These are phyloP conservation scores for Cercophora scortea DNA, from an alignment of 495 filamentous ascomycete species.

Conservation along the genomic window DNA sequence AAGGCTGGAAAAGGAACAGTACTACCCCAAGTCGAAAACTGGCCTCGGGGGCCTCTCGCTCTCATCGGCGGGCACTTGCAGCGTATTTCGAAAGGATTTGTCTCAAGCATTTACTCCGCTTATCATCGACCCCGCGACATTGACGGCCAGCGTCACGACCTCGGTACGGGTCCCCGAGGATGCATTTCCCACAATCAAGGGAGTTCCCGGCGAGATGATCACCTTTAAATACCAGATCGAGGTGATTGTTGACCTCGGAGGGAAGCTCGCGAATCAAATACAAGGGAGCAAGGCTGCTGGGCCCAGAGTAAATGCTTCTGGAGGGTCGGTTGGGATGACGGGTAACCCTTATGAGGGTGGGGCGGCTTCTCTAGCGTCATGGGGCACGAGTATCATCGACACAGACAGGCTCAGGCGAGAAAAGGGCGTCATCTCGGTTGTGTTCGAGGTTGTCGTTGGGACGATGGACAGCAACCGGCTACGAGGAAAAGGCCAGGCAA, in stretches of 20 bases:
- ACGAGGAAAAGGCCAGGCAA: conserved; percentile 41
- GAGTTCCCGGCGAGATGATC: conserved; percentile 84
- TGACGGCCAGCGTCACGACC: conserved; percentile 68
- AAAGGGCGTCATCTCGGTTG: conserved; percentile 76
- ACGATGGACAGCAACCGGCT: conserved; percentile 68
- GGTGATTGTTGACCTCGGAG: conserved; percentile 83
- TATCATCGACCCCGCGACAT: conserved; percentile 71
- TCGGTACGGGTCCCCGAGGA: conserved; percentile 83
- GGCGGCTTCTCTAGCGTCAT: conserved; percentile 37
- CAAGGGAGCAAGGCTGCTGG: conserved; percentile 33
- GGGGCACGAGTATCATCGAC: conserved; percentile 75
- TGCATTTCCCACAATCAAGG: conserved; percentile 83
- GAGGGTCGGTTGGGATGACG: conserved; percentile 6
- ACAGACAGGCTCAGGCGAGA: conserved; percentile 79
- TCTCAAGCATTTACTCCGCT: conserved; percentile 80
- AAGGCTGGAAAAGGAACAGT: conserved; percentile 64
- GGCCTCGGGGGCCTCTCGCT: conserved; percentile 77
- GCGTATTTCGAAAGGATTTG: conserved; percentile 88
- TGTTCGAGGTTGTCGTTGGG: conserved; percentile 82
- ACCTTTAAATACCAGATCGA: conserved; percentile 91
- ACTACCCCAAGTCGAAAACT: conserved; percentile 62
- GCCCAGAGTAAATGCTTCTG: conserved; percentile 5
- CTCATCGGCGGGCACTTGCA: conserved; percentile 70
- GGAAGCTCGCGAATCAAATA: conserved; percentile 61
- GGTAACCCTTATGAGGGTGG: conserved; percentile 23